Evolutionary conservation across 495 filamentous ascomycete genomes (phyloP).

Genomic region (Talaromyces stipitatus): DNA sequence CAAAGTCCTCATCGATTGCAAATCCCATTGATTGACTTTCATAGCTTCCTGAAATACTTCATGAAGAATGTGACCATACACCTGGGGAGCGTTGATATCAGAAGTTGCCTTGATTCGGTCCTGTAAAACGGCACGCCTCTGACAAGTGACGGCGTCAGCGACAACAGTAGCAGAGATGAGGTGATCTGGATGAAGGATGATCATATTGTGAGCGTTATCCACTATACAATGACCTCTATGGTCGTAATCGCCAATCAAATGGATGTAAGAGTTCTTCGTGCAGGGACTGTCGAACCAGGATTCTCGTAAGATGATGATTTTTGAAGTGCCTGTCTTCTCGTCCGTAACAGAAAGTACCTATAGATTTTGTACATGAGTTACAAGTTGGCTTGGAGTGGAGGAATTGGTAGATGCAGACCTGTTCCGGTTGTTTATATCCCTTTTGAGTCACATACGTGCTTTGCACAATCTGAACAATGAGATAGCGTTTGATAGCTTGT

Average conservation of each 20-base stretch:
- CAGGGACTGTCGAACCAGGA: conserved; percentile 79
- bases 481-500: conserved; percentile 74
- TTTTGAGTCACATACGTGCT: conserved; percentile 53
- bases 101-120: conserved; percentile 85
- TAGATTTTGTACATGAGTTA: conserved; percentile 17
- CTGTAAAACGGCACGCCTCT: conserved; percentile 82
- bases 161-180: conserved; percentile 89
- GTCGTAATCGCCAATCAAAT: conserved; percentile 77
- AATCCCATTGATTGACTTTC: conserved; percentile 75
- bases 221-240: conserved; percentile 58
- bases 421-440: conserved; percentile 57
- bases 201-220: conserved; percentile 70
- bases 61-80: conserved; percentile 89
- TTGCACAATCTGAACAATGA: conserved; percentile 63
- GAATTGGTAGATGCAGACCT: conserved; percentile 42
- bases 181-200: conserved; percentile 94
- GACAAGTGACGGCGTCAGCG: conserved; percentile 85
- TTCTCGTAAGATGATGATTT: conserved; percentile 69
- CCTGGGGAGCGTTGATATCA: conserved; percentile 64
- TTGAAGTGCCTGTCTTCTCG: conserved; percentile 57
- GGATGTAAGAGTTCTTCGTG: conserved; percentile 64
- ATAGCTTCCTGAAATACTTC: conserved; percentile 90
- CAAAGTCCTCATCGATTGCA: conserved; percentile 49
- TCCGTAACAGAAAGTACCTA: conserved; percentile 71
- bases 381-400: neutral